Base-by-base conservation (phyloP, 805 yeast species). In the Teunomyces lycoperdinae region DNA sequence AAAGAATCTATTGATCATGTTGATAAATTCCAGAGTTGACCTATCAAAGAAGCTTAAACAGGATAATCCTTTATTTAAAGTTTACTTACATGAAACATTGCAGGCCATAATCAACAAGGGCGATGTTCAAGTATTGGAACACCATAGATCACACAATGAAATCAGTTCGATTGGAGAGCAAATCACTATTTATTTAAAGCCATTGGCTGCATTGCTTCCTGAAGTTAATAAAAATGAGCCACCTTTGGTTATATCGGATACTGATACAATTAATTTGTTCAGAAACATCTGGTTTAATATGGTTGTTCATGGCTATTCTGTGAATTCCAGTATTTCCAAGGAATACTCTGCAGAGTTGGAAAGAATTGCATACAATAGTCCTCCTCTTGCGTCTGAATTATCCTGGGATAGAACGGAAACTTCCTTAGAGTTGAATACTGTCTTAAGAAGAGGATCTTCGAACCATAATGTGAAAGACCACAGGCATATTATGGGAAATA, bases 281-380 rank as follows among this genome's bases (percentile, higher is more conserved):
- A 79, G 95, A 60, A 87, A 94, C 64, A 82, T 89, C 39, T 94
- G 99, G 99, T 89, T 89, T 64, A 94, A 92, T 60, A 74, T 94
- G 76, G 92, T 85, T 3, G 87, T 91, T 26, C 96, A 94, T 65
- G 99, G 99, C 0, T 89, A 84, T 62, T 78, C 82, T n/a, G 73
- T 73, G 47, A 74, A 74, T 32, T 83, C 94, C 0, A 71, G 73
- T 10, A 70, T 83, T 58, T 77, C 81, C 11, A 66, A 68, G 47
- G 67, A 68, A n/a, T 76, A 79, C 58, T 63, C 66, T 38, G 55
- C 55, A 0, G 79, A 80, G 26, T 73, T 92, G 36, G 73, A 78
- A 56, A 71, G 83, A 46, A 86, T 94, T 55, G 98, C 99, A 1
- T 80, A 85, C 62, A 87, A 79, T 60, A 79, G 97, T 4, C 67